phyloP scores from a whole-genome alignment of 768 basidiomycete genomes.

The Termitomyces heimii region DNA sequence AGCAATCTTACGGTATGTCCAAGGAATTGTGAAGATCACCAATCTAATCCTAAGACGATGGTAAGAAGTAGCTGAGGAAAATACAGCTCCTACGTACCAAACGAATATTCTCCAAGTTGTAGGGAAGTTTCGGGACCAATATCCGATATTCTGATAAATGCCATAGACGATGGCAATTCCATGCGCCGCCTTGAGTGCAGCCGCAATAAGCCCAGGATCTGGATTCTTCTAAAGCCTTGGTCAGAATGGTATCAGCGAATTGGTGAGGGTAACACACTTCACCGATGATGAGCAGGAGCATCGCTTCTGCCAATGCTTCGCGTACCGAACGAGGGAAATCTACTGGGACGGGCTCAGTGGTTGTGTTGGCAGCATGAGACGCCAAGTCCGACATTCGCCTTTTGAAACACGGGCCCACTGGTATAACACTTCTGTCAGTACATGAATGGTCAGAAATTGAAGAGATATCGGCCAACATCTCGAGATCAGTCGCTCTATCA shows the following conservation, averaged over 20 bases:
- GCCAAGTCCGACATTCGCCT: too few relatives aligned
- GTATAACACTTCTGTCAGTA: too few relatives aligned
- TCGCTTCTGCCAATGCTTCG: too few relatives aligned
- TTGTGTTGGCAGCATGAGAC: too few relatives aligned
- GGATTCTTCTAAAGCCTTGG: neutral
- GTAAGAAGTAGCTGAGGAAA: neutral
- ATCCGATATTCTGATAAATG: slow-evolving; percentile 7
- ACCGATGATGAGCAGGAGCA: slow-evolving; percentile 8
- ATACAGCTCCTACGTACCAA: neutral
- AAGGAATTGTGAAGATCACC: slow-evolving; percentile 6
- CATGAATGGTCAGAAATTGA: too few relatives aligned
- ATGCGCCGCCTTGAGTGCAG: slow-evolving; percentile 4
- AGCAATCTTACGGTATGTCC: slow-evolving; percentile 4
- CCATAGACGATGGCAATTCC: slow-evolving; percentile 5
- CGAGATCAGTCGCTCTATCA: too few relatives aligned
- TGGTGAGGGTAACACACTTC: neutral
- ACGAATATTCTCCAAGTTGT: slow-evolving; percentile 6
- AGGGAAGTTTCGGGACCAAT: slow-evolving; percentile 6
- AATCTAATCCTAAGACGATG: neutral
- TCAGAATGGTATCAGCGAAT: neutral
- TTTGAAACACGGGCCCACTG: too few relatives aligned
- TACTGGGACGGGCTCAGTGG: too few relatives aligned
- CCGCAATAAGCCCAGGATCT: neutral
- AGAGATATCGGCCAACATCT: too few relatives aligned
- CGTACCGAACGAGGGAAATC: too few relatives aligned